A percentile compares a stretch with the other conserved stretches of the same genome.
Evolutionary conservation across 1,284 basidiomycete species (phyloP).

Genomic region (Sanghuangporus sanghuang): DNA sequence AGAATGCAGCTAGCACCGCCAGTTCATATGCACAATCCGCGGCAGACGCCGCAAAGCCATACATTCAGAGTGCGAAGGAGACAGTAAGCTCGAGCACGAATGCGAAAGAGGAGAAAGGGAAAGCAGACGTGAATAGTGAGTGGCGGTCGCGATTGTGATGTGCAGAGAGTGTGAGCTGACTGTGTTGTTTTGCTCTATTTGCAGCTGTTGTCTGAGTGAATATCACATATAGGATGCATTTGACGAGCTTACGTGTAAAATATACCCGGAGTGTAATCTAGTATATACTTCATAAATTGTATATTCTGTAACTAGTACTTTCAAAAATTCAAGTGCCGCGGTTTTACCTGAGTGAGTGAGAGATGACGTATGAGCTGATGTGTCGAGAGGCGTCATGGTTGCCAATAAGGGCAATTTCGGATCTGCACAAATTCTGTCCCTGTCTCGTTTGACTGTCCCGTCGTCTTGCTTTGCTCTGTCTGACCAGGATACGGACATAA

Average conservation of each 20-base stretch:
- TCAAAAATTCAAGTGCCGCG: too few species aligned
- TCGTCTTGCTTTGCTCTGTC: too few species aligned
- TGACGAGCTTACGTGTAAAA: background rate
- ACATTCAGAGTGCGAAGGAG: slow-evolving; percentile 18
- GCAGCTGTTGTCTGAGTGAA: background rate
- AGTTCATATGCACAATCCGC: slow-evolving; percentile 25
- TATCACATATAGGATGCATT: background rate
- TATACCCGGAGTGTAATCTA: background rate
- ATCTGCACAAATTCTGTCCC: too few species aligned
- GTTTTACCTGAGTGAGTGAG: too few species aligned
- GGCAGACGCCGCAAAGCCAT: slow-evolving; percentile 25
- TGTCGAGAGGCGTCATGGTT: too few species aligned
- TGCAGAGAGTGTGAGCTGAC: background rate
- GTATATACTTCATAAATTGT: too few species aligned
- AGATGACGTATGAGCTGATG: too few species aligned
- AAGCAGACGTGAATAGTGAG: background rate
- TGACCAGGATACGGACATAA: background rate
- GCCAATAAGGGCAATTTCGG: too few species aligned
- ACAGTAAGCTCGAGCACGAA: background rate
- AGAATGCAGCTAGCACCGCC: slow-evolving; percentile 20
- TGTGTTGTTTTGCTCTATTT: background rate
- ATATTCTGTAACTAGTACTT: too few species aligned
- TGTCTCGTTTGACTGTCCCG: too few species aligned
- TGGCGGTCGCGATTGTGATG: background rate
- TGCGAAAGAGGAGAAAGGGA: background rate